Percentiles rank a stretch among this genome's conserved stretches.
phyloP scores from a whole-genome alignment of 495 filamentous ascomycete species.

The Aspergillus cavernicola region DNA sequence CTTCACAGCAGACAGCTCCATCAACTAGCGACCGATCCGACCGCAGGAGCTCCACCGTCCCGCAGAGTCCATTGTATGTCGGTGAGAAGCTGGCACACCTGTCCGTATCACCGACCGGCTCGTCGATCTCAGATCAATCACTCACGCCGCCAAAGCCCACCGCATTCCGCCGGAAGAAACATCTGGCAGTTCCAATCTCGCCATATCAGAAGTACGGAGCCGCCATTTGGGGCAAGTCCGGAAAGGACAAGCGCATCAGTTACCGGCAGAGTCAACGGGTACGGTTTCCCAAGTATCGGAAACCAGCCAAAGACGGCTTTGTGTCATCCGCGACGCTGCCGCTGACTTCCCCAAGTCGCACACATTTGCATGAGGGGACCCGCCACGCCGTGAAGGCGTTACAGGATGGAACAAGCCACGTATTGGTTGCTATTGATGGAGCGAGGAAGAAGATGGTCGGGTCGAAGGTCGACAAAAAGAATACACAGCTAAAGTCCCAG shows the following conservation, averaged over 20 bases:
- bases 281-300: conserved; percentile 22
- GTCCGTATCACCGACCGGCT: conserved; percentile 22
- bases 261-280: conserved; percentile 19
- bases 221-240: conserved; percentile 34
- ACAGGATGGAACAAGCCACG: conserved; percentile 27
- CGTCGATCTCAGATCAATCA: conserved; percentile 9
- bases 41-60: conserved; percentile 12
- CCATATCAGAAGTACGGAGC: conserved; percentile 38
- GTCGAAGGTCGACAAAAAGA: conserved; percentile 31
- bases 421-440: conserved; percentile 27
- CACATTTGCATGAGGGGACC: conserved; percentile 26
- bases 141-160: not conserved
- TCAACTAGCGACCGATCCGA: conserved; percentile 14
- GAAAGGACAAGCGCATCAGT: conserved; percentile 29
- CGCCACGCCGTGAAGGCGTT: conserved; percentile 29
- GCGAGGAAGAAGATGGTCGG: conserved; percentile 34
- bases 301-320: conserved; percentile 9
- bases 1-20: conserved; percentile 1
- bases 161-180: conserved; percentile 19
- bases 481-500: conserved; percentile 39
- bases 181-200: conserved; percentile 32
- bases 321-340: conserved; percentile 16
- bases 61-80: conserved; percentile 17
- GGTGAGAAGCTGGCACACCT: conserved; percentile 21
- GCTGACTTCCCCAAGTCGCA: conserved; percentile 19